These are phyloP conservation scores for Tilletia caries DNA, from an alignment of 1,284 basidiomycete species.

Conservation along the genomic window DNA sequence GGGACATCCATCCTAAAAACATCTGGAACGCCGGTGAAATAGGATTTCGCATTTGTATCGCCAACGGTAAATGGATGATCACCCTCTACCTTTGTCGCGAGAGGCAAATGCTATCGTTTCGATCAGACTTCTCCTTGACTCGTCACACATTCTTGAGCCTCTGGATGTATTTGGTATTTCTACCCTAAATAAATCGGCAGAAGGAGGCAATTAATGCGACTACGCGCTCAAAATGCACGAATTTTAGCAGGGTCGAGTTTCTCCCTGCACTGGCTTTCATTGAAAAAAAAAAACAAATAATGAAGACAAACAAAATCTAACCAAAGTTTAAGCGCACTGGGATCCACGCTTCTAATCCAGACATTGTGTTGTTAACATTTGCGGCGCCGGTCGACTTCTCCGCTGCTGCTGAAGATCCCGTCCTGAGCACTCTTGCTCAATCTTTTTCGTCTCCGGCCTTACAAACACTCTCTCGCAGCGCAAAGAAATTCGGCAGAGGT, in stretches of 20 bases:
- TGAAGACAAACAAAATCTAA: neutral
- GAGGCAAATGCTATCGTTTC: neutral
- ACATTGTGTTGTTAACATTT: neutral
- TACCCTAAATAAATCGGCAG: neutral
- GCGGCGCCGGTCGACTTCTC: too few relatives aligned
- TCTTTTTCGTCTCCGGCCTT: too few relatives aligned
- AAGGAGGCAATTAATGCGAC: neutral
- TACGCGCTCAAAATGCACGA: neutral
- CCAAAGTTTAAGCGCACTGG: neutral
- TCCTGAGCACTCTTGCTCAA: too few relatives aligned
- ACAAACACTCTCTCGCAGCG: too few relatives aligned
- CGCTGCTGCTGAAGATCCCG: too few relatives aligned
- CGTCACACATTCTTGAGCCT: neutral
- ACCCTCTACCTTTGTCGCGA: neutral
- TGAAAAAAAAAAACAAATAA: neutral
- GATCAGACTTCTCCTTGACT: neutral
- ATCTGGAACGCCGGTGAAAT: neutral
- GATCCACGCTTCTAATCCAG: neutral
- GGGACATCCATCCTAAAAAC: neutral
- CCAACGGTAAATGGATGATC: neutral
- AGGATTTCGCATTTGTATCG: neutral
- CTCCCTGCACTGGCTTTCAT: neutral
- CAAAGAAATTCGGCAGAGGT: too few relatives aligned
- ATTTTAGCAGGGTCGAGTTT: neutral
- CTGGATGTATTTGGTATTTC: neutral